Conservation (phyloP, 179 eudicot genomes). For the Monotropa hypopitys region DNA sequence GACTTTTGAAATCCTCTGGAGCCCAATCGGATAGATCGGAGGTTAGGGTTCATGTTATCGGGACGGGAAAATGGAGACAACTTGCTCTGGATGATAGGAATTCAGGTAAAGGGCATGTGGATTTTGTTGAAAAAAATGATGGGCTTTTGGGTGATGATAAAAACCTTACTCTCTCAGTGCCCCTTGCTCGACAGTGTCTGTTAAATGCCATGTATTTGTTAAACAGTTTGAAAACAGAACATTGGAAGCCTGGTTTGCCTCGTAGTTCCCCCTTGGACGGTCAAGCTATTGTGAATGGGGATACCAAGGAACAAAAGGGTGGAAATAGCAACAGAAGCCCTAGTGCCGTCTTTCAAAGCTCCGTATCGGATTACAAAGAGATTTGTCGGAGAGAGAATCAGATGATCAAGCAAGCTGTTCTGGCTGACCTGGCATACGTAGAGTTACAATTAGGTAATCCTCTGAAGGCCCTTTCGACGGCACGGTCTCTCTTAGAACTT, state of each 20-base stretch:
- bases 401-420: conserved; percentile 63
- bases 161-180: conserved; percentile 42
- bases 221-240: conserved; percentile 25
- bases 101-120: conserved; percentile 19
- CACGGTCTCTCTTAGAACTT: conserved; percentile 46
- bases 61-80: conserved; percentile 83
- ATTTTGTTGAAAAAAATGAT: conserved; percentile 21
- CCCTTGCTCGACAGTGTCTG: conserved; percentile 65
- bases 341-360: conserved; percentile 24
- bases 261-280: conserved; percentile 24
- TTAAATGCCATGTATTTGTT: conserved; percentile 61
- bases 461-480: conserved; percentile 46
- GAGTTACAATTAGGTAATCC: conserved; percentile 72
- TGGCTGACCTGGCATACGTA: conserved; percentile 65
- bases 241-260: conserved; percentile 20
- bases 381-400: conserved; percentile 51
- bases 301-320: conserved; percentile 44
- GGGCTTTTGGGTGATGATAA: conserved; percentile 18
- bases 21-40: conserved; percentile 24
- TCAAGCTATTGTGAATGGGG: conserved; percentile 58
- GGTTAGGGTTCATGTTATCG: conserved; percentile 49
- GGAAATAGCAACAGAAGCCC: conserved; percentile 19
- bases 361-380: conserved; percentile 43
- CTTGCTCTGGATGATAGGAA: conserved; percentile 36
- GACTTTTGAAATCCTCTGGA: conserved; percentile 27